Percentiles rank a stretch among this genome's conserved stretches.
Conservation (phyloP, 116 monocot genomes). For the Phalaenopsis hybrid region DNA sequence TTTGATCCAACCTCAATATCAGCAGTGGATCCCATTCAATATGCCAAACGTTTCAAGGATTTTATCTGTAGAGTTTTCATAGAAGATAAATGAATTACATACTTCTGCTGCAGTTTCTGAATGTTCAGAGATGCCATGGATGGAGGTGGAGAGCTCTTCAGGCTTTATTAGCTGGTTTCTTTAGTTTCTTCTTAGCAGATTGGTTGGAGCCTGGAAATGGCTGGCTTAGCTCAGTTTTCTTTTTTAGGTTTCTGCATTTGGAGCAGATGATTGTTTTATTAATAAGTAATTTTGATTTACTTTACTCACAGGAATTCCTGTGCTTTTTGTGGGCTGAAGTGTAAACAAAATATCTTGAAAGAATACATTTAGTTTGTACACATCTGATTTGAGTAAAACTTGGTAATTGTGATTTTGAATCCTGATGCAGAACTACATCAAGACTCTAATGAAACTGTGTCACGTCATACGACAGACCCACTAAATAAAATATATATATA, state of each 20-base stretch:
- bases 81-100: slow-evolving; percentile 45
- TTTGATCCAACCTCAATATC: slow-evolving; percentile 76
- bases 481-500: too few relatives aligned
- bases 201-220: too few relatives aligned
- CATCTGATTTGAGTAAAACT: too few relatives aligned
- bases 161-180: too few relatives aligned
- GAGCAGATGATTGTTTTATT: not conserved
- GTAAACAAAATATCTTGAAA: not conserved
- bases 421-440: too few relatives aligned
- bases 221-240: too few relatives aligned
- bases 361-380: not conserved
- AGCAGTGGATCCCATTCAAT: slow-evolving; percentile 32
- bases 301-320: not conserved
- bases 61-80: slow-evolving; percentile 54
- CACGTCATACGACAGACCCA: too few relatives aligned
- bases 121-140: not conserved
- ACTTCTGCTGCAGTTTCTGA: too few relatives aligned
- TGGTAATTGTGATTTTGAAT: too few relatives aligned
- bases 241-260: not conserved
- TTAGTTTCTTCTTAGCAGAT: too few relatives aligned
- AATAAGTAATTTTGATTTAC: not conserved
- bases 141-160: not conserved
- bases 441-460: too few relatives aligned
- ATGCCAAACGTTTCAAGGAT: slow-evolving; percentile 58
- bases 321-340: not conserved